Conservation (phyloP, 305 asterid species). For the Fraxinus paxiana region DNA sequence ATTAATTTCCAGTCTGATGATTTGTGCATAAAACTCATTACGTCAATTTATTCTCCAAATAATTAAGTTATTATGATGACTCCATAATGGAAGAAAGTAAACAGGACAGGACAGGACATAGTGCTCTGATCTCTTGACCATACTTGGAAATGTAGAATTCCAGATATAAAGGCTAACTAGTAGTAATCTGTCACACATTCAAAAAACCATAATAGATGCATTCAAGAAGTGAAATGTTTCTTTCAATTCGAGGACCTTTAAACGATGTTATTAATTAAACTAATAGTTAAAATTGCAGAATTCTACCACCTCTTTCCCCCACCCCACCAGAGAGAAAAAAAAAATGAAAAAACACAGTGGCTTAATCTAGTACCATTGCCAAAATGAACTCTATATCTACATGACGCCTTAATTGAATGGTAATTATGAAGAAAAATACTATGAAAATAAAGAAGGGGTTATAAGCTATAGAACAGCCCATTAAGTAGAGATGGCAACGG, state of each 20-base stretch:
- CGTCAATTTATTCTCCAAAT: neutral
- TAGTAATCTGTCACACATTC: neutral
- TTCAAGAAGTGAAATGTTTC: neutral
- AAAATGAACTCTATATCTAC: neutral
- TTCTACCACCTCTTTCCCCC: neutral
- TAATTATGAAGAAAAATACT: neutral
- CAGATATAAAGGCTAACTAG: neutral
- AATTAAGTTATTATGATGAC: neutral
- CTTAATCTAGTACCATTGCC: neutral
- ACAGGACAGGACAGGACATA: neutral
- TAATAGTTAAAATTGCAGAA: neutral
- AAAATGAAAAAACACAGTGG: neutral
- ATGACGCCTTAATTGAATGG: neutral
- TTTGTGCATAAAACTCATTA: neutral
- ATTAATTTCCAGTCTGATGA: neutral
- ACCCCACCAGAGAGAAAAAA: neutral
- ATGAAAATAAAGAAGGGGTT: neutral
- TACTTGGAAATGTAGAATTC: neutral
- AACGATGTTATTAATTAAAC: conserved; percentile 2
- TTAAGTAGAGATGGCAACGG: neutral
- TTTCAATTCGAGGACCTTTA: neutral
- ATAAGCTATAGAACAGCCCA: neutral
- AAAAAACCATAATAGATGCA: neutral
- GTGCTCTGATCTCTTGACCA: neutral
- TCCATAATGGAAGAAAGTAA: neutral